Conservation (phyloP, 371 early-diverging fungal species). For the Saksenaea oblongispora region DNA sequence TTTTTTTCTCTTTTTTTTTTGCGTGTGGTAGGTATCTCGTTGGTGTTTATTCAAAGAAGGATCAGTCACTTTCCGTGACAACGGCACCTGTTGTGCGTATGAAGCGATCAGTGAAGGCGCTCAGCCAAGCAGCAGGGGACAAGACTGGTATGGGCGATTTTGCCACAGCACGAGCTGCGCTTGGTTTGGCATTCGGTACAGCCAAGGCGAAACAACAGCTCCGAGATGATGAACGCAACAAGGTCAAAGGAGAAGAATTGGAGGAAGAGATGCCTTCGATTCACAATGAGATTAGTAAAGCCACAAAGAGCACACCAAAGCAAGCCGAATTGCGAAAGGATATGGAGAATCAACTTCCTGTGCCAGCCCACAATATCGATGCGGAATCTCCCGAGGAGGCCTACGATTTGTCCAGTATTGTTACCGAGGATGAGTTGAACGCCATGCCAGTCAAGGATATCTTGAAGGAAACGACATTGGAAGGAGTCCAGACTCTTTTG, state of each 20-base stretch:
- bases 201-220: conserved; percentile 82
- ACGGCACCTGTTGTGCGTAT: conserved; percentile 70
- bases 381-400: conserved; percentile 70
- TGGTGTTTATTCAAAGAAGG: conserved; percentile 71
- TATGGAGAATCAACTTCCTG: conserved; percentile 59
- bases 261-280: conserved; percentile 59
- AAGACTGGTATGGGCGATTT: conserved; percentile 19
- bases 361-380: conserved; percentile 71
- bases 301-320: conserved; percentile 50
- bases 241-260: conserved; percentile 62
- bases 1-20: too few relatives aligned
- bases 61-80: conserved; percentile 64
- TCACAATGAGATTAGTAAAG: conserved; percentile 59
- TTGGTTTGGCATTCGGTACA: conserved; percentile 92
- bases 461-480: conserved; percentile 42
- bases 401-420: conserved; percentile 73
- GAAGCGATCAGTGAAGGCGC: conserved; percentile 68
- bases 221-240: conserved; percentile 79
- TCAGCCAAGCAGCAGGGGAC: conserved; percentile 26
- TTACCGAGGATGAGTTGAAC: conserved; percentile 61
- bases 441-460: conserved; percentile 60
- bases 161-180: conserved; percentile 61
- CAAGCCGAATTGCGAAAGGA: conserved; percentile 53
- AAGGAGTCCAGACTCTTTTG: conserved; percentile 36
- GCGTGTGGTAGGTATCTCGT: conserved; percentile 64